Conservation (phyloP, 2,329 filamentous ascomycete genomes). For the Diplodia mutila region DNA sequence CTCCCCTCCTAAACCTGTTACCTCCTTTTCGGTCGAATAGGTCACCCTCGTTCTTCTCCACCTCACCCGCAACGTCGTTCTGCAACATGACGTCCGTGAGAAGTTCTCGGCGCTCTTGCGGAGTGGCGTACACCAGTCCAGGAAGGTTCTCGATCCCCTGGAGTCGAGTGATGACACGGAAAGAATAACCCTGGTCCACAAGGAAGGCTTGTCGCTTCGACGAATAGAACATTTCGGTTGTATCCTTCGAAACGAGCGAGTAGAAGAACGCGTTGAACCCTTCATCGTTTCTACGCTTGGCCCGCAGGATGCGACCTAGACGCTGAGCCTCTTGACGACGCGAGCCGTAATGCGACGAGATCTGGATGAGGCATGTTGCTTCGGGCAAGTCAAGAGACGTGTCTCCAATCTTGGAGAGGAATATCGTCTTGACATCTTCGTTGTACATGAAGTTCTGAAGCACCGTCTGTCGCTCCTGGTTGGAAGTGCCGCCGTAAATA, state of each 20-base stretch:
- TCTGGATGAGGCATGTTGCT: slow-evolving; percentile 94
- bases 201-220: slow-evolving; percentile 96
- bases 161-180: slow-evolving; percentile 97
- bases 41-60: slow-evolving; percentile 72
- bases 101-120: slow-evolving; percentile 80
- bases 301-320: slow-evolving; percentile 87
- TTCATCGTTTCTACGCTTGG: slow-evolving; percentile 94
- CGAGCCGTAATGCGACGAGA: slow-evolving; percentile 96
- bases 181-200: slow-evolving; percentile 96
- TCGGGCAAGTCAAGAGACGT: slow-evolving; percentile 97
- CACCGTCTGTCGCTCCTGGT: slow-evolving; percentile 82
- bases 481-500: slow-evolving; percentile 87
- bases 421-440: slow-evolving; percentile 85
- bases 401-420: slow-evolving; percentile 96
- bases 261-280: slow-evolving; percentile 99
- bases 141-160: slow-evolving; percentile 86
- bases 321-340: slow-evolving; percentile 95
- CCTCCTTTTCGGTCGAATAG: slow-evolving; percentile 62
- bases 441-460: slow-evolving; percentile 96
- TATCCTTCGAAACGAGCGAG: slow-evolving; percentile 95
- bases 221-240: slow-evolving; percentile 96
- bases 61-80: slow-evolving; percentile 68
- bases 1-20: slow-evolving; percentile 55
- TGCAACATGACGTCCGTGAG: slow-evolving; percentile 88
- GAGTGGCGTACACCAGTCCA: slow-evolving; percentile 76